phyloP scores from a whole-genome alignment of 306 rosid genomes.

The Prunus kanzakura region DNA sequence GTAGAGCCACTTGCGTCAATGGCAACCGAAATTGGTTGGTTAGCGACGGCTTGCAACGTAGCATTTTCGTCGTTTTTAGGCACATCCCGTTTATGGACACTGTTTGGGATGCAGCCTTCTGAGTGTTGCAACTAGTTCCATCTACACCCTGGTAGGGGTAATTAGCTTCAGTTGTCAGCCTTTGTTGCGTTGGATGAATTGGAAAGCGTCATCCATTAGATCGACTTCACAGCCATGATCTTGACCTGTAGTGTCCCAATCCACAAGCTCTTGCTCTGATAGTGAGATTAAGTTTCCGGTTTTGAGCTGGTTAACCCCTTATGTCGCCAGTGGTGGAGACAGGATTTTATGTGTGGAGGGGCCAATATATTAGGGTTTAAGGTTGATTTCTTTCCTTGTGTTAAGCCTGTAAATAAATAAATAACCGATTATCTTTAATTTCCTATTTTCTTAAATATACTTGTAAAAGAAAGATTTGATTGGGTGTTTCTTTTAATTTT shows the following conservation, averaged over 20 bases:
- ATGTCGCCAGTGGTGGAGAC: background rate
- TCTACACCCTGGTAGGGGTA: constrained; percentile 37
- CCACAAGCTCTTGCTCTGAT: constrained; percentile 43
- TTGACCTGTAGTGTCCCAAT: constrained; percentile 36
- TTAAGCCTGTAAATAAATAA: no score
- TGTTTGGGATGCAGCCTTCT: constrained; percentile 1
- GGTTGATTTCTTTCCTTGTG: no score
- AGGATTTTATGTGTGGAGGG: no score
- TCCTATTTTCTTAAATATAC: no score
- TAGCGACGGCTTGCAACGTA: constrained; percentile 21
- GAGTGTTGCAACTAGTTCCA: constrained; percentile 23
- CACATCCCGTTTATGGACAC: constrained; percentile 24
- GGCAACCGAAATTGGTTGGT: constrained; percentile 39
- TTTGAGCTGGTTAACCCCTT: constrained; percentile 24
- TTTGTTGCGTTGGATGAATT: constrained; percentile 25
- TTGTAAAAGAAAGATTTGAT: no score
- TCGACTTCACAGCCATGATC: constrained; percentile 41
- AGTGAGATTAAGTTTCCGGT: constrained; percentile 26
- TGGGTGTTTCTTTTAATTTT: no score
- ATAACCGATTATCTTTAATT: no score
- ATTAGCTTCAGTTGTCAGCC: constrained; percentile 33
- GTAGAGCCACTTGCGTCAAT: constrained; percentile 37
- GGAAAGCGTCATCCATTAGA: constrained; percentile 41
- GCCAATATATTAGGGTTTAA: no score
- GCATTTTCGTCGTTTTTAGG: constrained; percentile 32